phyloP scores from a whole-genome alignment of 2,329 filamentous ascomycete genomes.

The Alternaria panax region DNA sequence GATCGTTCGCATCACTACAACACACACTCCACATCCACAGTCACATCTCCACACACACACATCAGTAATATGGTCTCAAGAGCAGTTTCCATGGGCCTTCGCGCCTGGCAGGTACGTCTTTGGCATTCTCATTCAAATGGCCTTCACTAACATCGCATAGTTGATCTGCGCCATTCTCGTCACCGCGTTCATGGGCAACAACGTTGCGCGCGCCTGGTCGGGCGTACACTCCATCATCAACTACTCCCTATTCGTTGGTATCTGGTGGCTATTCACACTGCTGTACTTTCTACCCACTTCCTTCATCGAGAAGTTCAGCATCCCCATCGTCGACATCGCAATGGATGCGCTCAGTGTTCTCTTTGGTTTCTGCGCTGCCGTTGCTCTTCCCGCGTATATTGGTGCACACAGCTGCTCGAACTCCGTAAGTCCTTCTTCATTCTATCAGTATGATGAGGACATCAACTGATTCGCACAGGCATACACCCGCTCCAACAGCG shows the following conservation, averaged over 20 bases:
- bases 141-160: conserved; percentile 45
- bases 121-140: background rate
- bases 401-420: conserved; percentile 73
- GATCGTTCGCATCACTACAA: conserved; percentile 7
- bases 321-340: conserved; percentile 62
- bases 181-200: conserved; percentile 69
- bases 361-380: conserved; percentile 74
- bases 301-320: conserved; percentile 61
- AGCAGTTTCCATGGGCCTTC: conserved; percentile 51
- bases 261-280: conserved; percentile 69
- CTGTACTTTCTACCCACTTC: conserved; percentile 68
- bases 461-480: conserved; percentile 38
- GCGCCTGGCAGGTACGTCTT: conserved; percentile 51
- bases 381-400: conserved; percentile 75
- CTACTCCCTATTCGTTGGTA: conserved; percentile 73
- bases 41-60: conserved; percentile 9
- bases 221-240: conserved; percentile 66
- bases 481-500: conserved; percentile 59
- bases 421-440: conserved; percentile 51
- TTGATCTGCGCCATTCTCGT: conserved; percentile 67
- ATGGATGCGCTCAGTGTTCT: conserved; percentile 68
- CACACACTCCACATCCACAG: conserved; percentile 4
- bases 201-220: conserved; percentile 61
- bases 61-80: conserved; percentile 51
- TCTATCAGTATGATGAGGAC: background rate